These are phyloP conservation scores for Umbelopsis ramanniana DNA, from an alignment of 192 early-diverging fungal genomes.

Conservation along the genomic window DNA sequence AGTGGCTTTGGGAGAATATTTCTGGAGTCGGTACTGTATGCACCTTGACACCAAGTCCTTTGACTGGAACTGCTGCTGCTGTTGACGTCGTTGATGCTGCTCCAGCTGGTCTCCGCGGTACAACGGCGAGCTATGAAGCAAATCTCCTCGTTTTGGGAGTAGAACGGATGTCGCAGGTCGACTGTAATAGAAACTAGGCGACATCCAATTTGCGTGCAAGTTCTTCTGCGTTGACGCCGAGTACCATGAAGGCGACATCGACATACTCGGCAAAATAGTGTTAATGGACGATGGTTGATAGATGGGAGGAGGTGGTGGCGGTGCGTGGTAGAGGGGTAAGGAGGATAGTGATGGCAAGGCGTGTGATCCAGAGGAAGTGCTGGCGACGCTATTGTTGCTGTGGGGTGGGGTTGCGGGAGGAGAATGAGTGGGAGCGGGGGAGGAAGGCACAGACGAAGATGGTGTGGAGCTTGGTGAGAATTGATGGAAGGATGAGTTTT, in stretches of 20 bases:
- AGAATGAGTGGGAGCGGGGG: neutral
- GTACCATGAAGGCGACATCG: slow-evolving; percentile 45
- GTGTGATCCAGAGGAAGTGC: neutral
- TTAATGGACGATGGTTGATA: slow-evolving; percentile 35
- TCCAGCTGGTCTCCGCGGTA: neutral
- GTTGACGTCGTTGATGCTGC: slow-evolving; percentile 14
- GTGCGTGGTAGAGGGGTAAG: neutral
- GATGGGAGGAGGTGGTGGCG: slow-evolving; percentile 27
- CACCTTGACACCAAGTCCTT: slow-evolving; percentile 36
- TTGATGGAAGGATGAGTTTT: neutral
- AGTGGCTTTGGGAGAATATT: slow-evolving; percentile 39
- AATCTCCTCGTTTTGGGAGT: slow-evolving; percentile 25
- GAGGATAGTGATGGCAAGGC: neutral
- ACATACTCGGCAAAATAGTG: slow-evolving; percentile 33
- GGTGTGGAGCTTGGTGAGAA: slow-evolving; percentile 7
- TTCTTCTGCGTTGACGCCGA: slow-evolving; percentile 42
- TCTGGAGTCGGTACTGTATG: slow-evolving; percentile 34
- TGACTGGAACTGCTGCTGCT: slow-evolving; percentile 17
- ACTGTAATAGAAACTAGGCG: slow-evolving; percentile 45
- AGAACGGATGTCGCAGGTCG: slow-evolving; percentile 32
- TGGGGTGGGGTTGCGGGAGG: neutral
- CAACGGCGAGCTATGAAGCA: neutral
- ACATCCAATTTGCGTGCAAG: slow-evolving; percentile 35
- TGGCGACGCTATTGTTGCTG: neutral
- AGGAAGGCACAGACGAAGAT: slow-evolving; percentile 22